Evolutionary conservation across 2,329 filamentous ascomycete species (phyloP), one percentile per base, ranked within the genome.

Genomic region (Myriosclerotinia curreyana): DNA sequence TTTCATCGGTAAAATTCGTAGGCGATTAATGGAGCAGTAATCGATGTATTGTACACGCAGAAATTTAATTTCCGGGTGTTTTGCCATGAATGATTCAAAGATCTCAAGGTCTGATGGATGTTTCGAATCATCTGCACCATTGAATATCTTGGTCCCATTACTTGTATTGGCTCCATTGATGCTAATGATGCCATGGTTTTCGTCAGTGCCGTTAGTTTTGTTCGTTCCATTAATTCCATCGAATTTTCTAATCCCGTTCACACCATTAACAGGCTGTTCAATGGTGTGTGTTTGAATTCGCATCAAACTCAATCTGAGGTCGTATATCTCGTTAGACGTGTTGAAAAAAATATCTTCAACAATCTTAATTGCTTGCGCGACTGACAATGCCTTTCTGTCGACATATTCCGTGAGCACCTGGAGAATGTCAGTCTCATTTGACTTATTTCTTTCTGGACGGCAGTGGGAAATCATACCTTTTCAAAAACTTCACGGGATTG

Each of bases 41-140:
- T 96, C 91, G 31, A 89, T 79, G 86, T 89, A 96, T 74, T 89
- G 88, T 15, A 94, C 78, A 66, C 90, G 86, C 22, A 96, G 76
- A 71, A 87, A 93, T 66, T 87, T 85, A 5, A 86, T 77, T 0
- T 77, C 74, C 0, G 80, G 76, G 62, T 86, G 79, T 22, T 76
- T 74, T 22, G 76, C 73, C 12, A 86, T 74, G 70, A 88, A 86
- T 1, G 58, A 34, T 25, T n/a, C 64, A 31, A 73, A 54, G 0
- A 53, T 25, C 5, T 69, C 49, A 1, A 80, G 70, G 12, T 74
- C 70, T 20, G 40, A 60, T 51, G 46, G 2, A 65, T 64, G 0
- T n/a, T 17, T 17, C 20, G 12, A 22, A 40, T 8, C 25, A 0
- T 58, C 34, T 40, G 31, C 8, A 9, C 31, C 42, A 20, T 12